phyloP scores from a whole-genome alignment of 106 monocot species.

The Dendrobium huoshanense region DNA sequence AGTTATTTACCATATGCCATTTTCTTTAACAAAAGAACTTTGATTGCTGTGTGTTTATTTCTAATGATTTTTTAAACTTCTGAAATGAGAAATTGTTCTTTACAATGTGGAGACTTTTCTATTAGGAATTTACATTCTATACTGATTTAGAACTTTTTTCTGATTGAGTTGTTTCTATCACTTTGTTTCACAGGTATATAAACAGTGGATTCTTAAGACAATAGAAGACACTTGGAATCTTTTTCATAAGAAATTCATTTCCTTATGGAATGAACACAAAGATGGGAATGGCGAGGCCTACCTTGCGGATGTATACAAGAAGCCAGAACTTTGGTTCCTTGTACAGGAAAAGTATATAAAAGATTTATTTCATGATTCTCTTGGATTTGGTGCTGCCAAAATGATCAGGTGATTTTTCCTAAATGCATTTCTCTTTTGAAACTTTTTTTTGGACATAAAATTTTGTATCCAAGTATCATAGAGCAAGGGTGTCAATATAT shows the following conservation, averaged over 20 bases:
- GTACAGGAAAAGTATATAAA: constrained; percentile 72
- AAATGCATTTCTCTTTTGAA: neutral
- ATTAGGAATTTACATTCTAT: neutral
- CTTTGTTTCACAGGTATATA: constrained; percentile 45
- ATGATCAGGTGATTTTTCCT: constrained; percentile 73
- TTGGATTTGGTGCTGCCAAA: constrained; percentile 94
- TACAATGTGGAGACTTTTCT: neutral
- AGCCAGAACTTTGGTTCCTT: constrained; percentile 32
- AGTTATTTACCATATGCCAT: neutral
- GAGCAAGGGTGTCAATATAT: neutral
- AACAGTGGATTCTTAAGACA: constrained; percentile 81
- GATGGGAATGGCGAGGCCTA: constrained; percentile 82
- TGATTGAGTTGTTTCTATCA: neutral
- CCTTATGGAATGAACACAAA: constrained; percentile 77
- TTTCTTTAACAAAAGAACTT: neutral
- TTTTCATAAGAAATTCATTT: constrained; percentile 65
- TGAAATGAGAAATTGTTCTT: neutral
- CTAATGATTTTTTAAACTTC: neutral
- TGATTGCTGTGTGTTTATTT: neutral
- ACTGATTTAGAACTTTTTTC: neutral
- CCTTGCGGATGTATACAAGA: constrained; percentile 53
- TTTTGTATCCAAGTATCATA: neutral
- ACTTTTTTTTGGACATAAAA: neutral
- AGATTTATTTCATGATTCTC: constrained; percentile 77
- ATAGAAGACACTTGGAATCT: constrained; percentile 80